A percentile compares a stretch with the other conserved stretches of the same genome.
These are phyloP conservation scores for Tolypocladium sp. DNA, from an alignment of 2,329 filamentous ascomycete species.

Conservation along the genomic window DNA sequence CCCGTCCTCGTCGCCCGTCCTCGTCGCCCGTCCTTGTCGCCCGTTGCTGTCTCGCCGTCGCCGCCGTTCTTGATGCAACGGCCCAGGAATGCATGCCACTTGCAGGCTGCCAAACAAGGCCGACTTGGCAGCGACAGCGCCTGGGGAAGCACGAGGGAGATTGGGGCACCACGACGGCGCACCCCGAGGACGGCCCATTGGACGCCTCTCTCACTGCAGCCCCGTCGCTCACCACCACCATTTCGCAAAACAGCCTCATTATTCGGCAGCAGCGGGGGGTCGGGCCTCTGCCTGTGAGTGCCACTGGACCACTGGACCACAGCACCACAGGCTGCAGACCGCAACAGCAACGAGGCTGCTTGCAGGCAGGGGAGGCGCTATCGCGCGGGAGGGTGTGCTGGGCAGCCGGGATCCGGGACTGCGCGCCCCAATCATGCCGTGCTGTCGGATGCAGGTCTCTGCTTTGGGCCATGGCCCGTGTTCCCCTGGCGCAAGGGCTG, in stretches of 20 bases:
- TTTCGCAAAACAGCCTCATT: constrained; percentile 8
- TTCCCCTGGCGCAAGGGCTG: not conserved
- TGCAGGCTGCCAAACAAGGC: not conserved
- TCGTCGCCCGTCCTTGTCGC: not conserved
- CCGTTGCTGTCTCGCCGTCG: not conserved
- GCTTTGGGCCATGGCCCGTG: constrained; percentile 6
- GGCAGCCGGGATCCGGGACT: constrained; percentile 7
- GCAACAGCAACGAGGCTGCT: constrained; percentile 6
- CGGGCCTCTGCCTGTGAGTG: not conserved
- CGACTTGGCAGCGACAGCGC: not conserved
- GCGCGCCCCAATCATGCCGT: constrained; percentile 9
- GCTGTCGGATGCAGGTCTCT: constrained; percentile 9
- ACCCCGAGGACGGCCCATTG: constrained; percentile 5
- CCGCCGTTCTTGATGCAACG: not conserved
- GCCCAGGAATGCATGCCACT: not conserved
- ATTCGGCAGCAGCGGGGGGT: constrained; percentile 3
- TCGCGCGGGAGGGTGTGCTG: not conserved
- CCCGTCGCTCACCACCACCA: not conserved
- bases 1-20: not conserved
- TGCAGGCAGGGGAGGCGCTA: constrained; percentile 3
- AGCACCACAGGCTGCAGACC: not conserved
- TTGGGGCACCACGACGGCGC: constrained; percentile 1
- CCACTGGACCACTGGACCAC: not conserved
- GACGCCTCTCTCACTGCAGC: constrained; percentile 7
- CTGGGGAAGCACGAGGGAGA: not conserved